A percentile compares a stretch with the other conserved stretches of the same genome.
phyloP scores from a whole-genome alignment of 164 flowering plant species.

The Aristolochia fimbriata region DNA sequence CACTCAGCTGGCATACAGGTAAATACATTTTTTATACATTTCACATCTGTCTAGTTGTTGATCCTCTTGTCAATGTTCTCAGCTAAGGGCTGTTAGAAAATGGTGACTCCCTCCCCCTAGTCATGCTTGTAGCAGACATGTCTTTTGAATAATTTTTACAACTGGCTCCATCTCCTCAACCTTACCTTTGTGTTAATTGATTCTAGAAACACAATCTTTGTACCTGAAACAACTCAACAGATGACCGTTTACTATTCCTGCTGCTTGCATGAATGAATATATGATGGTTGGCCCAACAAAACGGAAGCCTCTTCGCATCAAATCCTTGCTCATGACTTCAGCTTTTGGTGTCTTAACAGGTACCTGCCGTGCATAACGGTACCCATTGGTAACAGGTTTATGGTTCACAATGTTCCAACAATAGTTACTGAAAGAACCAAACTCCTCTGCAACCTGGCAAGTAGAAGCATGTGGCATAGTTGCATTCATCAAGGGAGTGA shows the following conservation, averaged over 20 bases:
- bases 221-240: slow-evolving; percentile 69
- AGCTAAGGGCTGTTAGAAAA: too few relatives aligned
- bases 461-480: background rate
- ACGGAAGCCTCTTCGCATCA: slow-evolving; percentile 78
- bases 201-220: slow-evolving; percentile 30
- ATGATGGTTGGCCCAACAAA: slow-evolving; percentile 76
- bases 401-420: slow-evolving; percentile 79
- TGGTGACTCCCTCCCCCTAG: too few relatives aligned
- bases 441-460: slow-evolving; percentile 59
- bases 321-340: slow-evolving; percentile 73
- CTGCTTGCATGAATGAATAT: slow-evolving; percentile 83
- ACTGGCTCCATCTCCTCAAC: background rate
- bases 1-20: too few relatives aligned
- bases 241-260: slow-evolving; percentile 80
- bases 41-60: slow-evolving; percentile 12
- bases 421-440: slow-evolving; percentile 75
- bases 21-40: slow-evolving; percentile 12
- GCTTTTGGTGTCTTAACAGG: slow-evolving; percentile 89
- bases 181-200: background rate
- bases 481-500: background rate
- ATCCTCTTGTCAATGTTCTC: background rate
- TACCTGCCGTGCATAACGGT: slow-evolving; percentile 61
- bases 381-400: slow-evolving; percentile 49
- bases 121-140: background rate
- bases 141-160: background rate